Evolutionary conservation across 768 basidiomycete species (phyloP).

Genomic region (Mycena polygramma): DNA sequence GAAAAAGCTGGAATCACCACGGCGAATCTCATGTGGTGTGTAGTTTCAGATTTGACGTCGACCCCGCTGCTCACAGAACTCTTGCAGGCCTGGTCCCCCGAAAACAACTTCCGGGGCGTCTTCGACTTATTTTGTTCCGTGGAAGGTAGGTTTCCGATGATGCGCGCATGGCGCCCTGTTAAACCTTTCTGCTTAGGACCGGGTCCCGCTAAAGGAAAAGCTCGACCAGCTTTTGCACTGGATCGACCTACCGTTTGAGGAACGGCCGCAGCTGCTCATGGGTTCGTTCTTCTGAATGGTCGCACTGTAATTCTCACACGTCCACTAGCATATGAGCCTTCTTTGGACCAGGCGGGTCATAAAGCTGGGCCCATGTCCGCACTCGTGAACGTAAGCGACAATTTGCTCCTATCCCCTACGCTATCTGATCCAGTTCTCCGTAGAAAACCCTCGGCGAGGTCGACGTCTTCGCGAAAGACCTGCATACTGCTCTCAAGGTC

Average conservation of each 20-base stretch:
- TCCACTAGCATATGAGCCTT: slow-evolving; percentile 81
- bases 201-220: slow-evolving; percentile 76
- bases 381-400: slow-evolving; percentile 72
- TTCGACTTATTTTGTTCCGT: slow-evolving; percentile 85
- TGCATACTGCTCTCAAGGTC: slow-evolving; percentile 71
- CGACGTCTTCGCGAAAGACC: slow-evolving; percentile 79
- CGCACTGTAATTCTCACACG: background rate
- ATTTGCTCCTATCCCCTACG: slow-evolving; percentile 10
- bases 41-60: background rate
- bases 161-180: slow-evolving; percentile 6
- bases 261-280: slow-evolving; percentile 83
- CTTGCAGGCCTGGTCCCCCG: slow-evolving; percentile 84
- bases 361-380: slow-evolving; percentile 75
- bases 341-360: slow-evolving; percentile 89
- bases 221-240: slow-evolving; percentile 83
- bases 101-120: slow-evolving; percentile 72
- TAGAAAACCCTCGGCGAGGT: slow-evolving; percentile 76
- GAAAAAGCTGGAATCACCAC: slow-evolving; percentile 77
- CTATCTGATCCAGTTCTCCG: background rate
- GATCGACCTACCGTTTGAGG: slow-evolving; percentile 81
- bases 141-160: slow-evolving; percentile 62
- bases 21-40: slow-evolving; percentile 93
- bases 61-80: background rate
- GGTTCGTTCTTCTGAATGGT: slow-evolving; percentile 55
- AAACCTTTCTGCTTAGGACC: slow-evolving; percentile 55